Evolutionary conservation across 768 basidiomycete genomes (phyloP).

Genomic region (Phlebiopsis flavidoalba): DNA sequence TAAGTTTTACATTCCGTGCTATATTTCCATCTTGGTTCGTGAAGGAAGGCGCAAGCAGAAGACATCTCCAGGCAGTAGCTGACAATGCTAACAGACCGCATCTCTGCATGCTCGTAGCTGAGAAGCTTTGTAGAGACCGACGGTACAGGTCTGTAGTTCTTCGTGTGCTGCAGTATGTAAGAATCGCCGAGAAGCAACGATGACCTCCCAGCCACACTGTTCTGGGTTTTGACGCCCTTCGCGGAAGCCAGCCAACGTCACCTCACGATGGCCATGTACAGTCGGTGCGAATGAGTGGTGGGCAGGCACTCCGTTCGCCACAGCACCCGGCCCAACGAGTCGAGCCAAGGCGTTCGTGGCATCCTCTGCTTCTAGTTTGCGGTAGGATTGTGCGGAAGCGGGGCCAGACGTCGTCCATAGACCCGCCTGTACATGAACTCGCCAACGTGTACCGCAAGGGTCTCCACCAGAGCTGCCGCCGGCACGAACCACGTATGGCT

Average conservation of each 20-base stretch:
- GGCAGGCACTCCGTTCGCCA: constrained; percentile 64
- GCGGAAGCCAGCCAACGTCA: constrained; percentile 69
- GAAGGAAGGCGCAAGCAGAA: constrained; percentile 43
- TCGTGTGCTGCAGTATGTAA: constrained; percentile 59
- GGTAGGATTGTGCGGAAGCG: constrained; percentile 60
- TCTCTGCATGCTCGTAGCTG: constrained; percentile 65
- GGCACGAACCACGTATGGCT: constrained; percentile 78
- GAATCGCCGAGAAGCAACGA: constrained; percentile 73
- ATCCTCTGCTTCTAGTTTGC: constrained; percentile 58
- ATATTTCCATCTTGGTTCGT: constrained; percentile 63
- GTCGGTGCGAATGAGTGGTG: constrained; percentile 78
- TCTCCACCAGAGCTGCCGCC: constrained; percentile 68
- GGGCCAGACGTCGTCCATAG: constrained; percentile 95
- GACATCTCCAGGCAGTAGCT: constrained; percentile 43
- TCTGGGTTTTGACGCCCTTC: constrained; percentile 62
- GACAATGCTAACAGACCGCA: constrained; percentile 73
- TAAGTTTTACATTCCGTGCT: constrained; percentile 27
- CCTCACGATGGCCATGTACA: constrained; percentile 73
- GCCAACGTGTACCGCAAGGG: constrained; percentile 65
- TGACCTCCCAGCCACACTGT: constrained; percentile 78
- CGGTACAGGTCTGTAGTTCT: constrained; percentile 68
- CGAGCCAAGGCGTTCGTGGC: constrained; percentile 59
- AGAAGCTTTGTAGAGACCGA: constrained; percentile 60
- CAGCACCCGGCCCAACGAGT: constrained; percentile 37
- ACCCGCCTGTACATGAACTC: constrained; percentile 81